Conservation (phyloP, 2,329 filamentous ascomycete genomes). For the Fonsecaea nubica region DNA sequence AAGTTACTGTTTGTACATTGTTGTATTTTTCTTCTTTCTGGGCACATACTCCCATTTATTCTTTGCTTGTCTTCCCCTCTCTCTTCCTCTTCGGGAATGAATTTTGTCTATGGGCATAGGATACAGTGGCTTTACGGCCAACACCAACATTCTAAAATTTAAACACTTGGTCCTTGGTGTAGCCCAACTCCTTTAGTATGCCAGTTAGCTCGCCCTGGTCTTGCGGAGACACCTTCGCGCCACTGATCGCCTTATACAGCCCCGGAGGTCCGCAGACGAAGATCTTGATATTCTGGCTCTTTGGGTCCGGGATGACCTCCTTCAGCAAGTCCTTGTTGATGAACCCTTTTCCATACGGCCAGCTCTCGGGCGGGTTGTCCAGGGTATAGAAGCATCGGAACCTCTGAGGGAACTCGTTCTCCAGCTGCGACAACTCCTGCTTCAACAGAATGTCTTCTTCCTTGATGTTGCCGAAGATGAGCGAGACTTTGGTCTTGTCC, state of each 20-base stretch:
- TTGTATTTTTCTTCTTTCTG: too few species aligned
- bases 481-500: slow-evolving; percentile 96
- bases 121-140: not conserved
- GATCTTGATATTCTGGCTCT: slow-evolving; percentile 89
- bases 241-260: slow-evolving; percentile 91
- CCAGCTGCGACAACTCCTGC: slow-evolving; percentile 80
- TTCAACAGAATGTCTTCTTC: slow-evolving; percentile 93
- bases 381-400: slow-evolving; percentile 96
- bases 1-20: too few species aligned
- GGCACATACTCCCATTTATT: not conserved
- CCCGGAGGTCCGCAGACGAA: slow-evolving; percentile 95
- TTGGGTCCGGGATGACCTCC: slow-evolving; percentile 91
- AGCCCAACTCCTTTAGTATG: slow-evolving; percentile 82
- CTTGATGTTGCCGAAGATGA: slow-evolving; percentile 87
- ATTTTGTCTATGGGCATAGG: not conserved
- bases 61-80: not conserved
- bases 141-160: slow-evolving; percentile 71
- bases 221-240: slow-evolving; percentile 85
- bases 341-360: slow-evolving; percentile 77
- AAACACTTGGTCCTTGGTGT: slow-evolving; percentile 88
- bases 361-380: slow-evolving; percentile 80
- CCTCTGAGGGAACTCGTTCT: slow-evolving; percentile 93
- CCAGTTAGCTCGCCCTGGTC: slow-evolving; percentile 92
- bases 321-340: slow-evolving; percentile 92
- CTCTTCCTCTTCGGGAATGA: not conserved